Conservation (phyloP, 208 protist species). For the Trypanosoma rangeli region DNA sequence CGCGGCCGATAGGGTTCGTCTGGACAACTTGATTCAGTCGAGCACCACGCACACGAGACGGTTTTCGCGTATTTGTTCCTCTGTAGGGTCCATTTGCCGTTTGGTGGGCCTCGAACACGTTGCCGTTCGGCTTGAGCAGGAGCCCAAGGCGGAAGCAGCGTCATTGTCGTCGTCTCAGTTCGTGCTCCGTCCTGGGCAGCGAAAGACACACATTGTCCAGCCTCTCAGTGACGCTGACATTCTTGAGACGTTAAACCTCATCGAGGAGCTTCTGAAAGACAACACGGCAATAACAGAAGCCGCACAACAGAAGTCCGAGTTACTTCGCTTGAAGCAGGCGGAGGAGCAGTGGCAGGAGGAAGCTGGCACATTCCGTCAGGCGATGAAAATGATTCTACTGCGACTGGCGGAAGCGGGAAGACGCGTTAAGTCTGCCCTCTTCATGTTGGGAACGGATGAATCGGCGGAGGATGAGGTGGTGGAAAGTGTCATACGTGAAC, state of each 20-base stretch:
- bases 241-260: slow-evolving; percentile 46
- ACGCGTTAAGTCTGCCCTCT: slow-evolving; percentile 65
- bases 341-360: slow-evolving; percentile 47
- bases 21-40: slow-evolving; percentile 46
- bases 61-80: slow-evolving; percentile 32
- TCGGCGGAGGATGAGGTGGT: slow-evolving; percentile 66
- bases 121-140: slow-evolving; percentile 18
- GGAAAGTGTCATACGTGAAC: slow-evolving; percentile 44
- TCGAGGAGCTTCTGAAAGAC: slow-evolving; percentile 39
- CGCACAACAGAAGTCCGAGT: slow-evolving; percentile 32
- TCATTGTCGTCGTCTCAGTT: slow-evolving; percentile 11
- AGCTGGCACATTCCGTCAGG: slow-evolving; percentile 51
- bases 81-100: slow-evolving; percentile 23
- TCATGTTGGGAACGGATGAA: slow-evolving; percentile 77
- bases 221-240: slow-evolving; percentile 54
- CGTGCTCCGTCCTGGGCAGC: slow-evolving; percentile 18
- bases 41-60: slow-evolving; percentile 24
- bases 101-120: slow-evolving; percentile 27
- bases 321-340: slow-evolving; percentile 36
- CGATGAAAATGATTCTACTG: slow-evolving; percentile 53
- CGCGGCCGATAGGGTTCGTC: slow-evolving; percentile 40
- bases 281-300: slow-evolving; percentile 32
- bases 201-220: slow-evolving; percentile 5
- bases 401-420: slow-evolving; percentile 61
- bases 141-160: slow-evolving; percentile 3